Conservation (phyloP, 2,329 filamentous ascomycete species). For the Apiospora pterosperma region DNA sequence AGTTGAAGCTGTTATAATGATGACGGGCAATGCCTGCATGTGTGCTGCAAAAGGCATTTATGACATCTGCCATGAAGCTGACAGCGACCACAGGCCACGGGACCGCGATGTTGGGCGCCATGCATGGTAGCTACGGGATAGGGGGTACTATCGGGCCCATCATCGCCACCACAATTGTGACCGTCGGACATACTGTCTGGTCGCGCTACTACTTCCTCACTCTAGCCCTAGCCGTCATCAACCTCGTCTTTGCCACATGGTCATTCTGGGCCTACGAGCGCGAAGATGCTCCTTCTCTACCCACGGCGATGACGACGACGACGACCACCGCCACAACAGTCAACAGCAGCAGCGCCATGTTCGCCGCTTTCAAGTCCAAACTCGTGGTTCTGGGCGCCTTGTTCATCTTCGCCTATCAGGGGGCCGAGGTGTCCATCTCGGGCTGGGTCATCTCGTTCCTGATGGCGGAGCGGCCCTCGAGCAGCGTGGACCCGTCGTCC, state of each 20-base stretch:
- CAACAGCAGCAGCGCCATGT: constrained; percentile 37
- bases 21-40: too few species aligned
- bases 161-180: constrained; percentile 70
- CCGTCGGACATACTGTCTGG: constrained; percentile 57
- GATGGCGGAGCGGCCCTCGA: constrained; percentile 59
- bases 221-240: constrained; percentile 54
- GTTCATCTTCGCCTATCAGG: constrained; percentile 86
- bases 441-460: constrained; percentile 88
- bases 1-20: too few species aligned
- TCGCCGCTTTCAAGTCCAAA: constrained; percentile 46
- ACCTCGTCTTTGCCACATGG: constrained; percentile 59
- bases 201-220: constrained; percentile 70
- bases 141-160: constrained; percentile 67
- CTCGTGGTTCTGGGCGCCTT: constrained; percentile 71
- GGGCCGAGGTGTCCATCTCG: constrained; percentile 77
- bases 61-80: not conserved
- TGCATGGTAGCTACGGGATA: constrained; percentile 67
- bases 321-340: constrained; percentile 5
- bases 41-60: too few species aligned
- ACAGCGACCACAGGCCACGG: constrained; percentile 33
- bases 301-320: constrained; percentile 9
- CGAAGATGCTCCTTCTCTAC: constrained; percentile 39
- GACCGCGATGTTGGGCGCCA: constrained; percentile 54
- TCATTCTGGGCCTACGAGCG: constrained; percentile 68
- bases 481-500: constrained; percentile 57